Evolutionary conservation across 2,329 filamentous ascomycete genomes (phyloP), one percentile per base, ranked within the genome.

Genomic region (Ascochyta lentis): DNA sequence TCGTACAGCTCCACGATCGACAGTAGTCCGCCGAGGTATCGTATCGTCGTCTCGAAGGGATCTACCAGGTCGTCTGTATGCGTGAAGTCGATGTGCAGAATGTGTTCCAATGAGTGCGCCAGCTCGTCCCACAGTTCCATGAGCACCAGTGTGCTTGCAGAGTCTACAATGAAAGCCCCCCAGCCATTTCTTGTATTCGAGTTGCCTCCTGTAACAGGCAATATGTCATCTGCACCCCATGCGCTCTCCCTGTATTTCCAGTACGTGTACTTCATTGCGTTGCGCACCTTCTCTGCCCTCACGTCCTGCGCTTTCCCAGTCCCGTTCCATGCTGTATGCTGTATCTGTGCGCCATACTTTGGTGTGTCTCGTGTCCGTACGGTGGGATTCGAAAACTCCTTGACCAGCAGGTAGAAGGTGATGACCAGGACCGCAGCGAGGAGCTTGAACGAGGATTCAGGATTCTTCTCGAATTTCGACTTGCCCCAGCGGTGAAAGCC

Each of bases 91-190:
- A 78, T 71, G 6, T 63, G 57, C 46, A 76, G 58, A 23, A 78
- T 77, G 40, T 75, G 72, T 43, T 77, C 68, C n/a, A 79, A 55
- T 8, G 67, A 71, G 35, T 70, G 60, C 49, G 66, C 65, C 59
- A 80, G 67, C 66, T 79, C 77, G 33, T 77, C 73, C 76, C 76
- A 78, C 16, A 78, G 60, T 2, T 72, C 75, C 77, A 79, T 78
- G 31, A 78, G 60, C 15, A 70, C 76, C 34, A 79, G 56, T 1
- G 76, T 79, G 9, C 74, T 73, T 8, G 73, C 69, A 19, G 74
- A 71, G 52, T 78, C 76, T 3, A 79, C 76, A 16, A 78, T 77
- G 60, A 77, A 77, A 6, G 74, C 76, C 7, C 76, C 77, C 76
- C 76, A 78, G 15, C 76, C 76, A 60, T 78, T 77, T 33, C 74